Base-by-base conservation (phyloP, 2,329 filamentous ascomycete species). In the Aspergillus aculeatinus region DNA sequence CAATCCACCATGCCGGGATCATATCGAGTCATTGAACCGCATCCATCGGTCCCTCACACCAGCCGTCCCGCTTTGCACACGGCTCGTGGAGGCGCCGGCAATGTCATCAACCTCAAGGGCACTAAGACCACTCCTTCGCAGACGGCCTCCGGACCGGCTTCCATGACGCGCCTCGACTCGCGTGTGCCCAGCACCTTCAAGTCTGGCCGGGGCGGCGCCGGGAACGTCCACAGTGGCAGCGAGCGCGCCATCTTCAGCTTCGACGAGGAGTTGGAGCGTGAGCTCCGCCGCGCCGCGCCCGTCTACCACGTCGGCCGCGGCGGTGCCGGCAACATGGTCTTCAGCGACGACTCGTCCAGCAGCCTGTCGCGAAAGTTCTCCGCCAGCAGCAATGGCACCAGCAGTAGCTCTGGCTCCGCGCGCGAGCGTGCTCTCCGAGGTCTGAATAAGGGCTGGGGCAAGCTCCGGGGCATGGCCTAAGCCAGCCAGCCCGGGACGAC, bases 221-320 rank as follows among this genome's bases (percentile, higher is more conserved):
- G 83, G 63, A 86, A 85, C 70, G 76, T 85, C 63, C 80, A 82
- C 76, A 74, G 69, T 68, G 77, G 76, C 69, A 76, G 74, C 62
- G 82, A 87, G 67, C 80, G 84, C 47, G 80, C 83, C 69, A 87
- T 88, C 72, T 88, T 88, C 80, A 83, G 82, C 74, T 88, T 88
- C 75, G 86, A 88, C 72, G 86, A 88, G 76, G 86, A 88, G 69
- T 80, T 88, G 55, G 81, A 85, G 66, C 81, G 81, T 60, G 82
- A 86, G 61, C 77, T 84, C 63, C 79, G 81, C 59, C 78, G 82
- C 39, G 79, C 82, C 51, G 84, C 85, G 2, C 86, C 86, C 19
- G 81, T 88, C 62, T 88, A 87, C 79, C 84, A 87, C 71, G 82
- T 87, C 63, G 86, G 86, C 48, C 80, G 86, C 49, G 86, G 85